Percentiles rank a stretch among this genome's conserved stretches.
Evolutionary conservation across 805 yeast genomes (phyloP).

Genomic region (Candida nanaspora): DNA sequence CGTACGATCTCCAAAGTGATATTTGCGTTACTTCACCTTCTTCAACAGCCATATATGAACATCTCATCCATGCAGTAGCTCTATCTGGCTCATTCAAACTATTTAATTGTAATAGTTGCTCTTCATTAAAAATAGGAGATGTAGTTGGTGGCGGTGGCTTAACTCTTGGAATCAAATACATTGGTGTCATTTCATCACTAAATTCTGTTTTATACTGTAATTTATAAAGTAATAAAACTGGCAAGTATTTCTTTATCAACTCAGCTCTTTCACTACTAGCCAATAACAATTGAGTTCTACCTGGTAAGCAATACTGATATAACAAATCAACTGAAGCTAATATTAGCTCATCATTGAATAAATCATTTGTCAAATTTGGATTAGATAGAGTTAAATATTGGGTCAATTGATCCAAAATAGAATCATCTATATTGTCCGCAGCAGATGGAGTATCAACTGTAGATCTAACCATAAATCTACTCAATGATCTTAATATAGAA

Average conservation of each 20-base stretch:
- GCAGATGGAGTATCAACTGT: constrained; percentile 40
- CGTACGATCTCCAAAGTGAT: constrained; percentile 92
- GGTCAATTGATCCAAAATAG: constrained; percentile 45
- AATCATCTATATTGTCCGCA: constrained; percentile 39
- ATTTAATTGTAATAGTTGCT: constrained; percentile 53
- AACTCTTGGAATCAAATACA: constrained; percentile 48
- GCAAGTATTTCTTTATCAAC: constrained; percentile 51
- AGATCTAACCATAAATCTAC: constrained; percentile 69
- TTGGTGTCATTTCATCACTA: constrained; percentile 25
- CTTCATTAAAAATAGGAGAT: constrained; percentile 38
- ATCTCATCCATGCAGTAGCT: constrained; percentile 91
- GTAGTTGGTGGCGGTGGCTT: constrained; percentile 51
- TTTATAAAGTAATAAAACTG: constrained; percentile 50
- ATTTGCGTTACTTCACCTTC: constrained; percentile 91
- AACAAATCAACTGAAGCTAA: constrained; percentile 74
- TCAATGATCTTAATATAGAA: constrained; percentile 65
- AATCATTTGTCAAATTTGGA: constrained; percentile 18
- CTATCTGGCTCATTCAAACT: constrained; percentile 76
- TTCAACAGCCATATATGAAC: constrained; percentile 74
- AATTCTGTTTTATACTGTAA: constrained; percentile 30
- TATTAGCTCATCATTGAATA: constrained; percentile 58
- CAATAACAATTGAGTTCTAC: constrained; percentile 49
- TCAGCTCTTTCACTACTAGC: constrained; percentile 41
- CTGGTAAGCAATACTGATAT: constrained; percentile 70
- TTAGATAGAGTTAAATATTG: constrained; percentile 49